Percentiles rank a stretch among this genome's conserved stretches.
Evolutionary conservation across 139 green algal species (phyloP).

Genomic region (Picochlorum sp.): DNA sequence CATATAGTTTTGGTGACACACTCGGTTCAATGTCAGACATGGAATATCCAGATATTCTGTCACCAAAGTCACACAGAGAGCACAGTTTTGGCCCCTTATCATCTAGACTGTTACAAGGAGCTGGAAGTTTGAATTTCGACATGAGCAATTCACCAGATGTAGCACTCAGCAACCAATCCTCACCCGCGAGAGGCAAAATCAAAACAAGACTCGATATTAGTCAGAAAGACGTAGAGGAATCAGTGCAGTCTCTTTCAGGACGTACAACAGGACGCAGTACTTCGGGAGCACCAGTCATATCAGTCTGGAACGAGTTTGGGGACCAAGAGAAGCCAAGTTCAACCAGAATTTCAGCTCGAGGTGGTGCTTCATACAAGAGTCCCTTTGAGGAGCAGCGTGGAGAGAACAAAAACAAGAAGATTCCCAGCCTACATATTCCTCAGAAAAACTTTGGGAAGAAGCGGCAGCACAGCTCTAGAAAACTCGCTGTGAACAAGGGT

Average conservation of each 20-base stretch:
- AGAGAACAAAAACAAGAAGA: not conserved
- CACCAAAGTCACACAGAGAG: not conserved
- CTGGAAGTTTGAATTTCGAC: not conserved
- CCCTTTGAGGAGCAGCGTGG: not conserved
- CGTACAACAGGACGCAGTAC: too few relatives aligned
- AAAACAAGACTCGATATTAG: too few relatives aligned
- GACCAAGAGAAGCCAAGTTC: slow-evolving; percentile 1
- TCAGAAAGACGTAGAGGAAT: too few relatives aligned
- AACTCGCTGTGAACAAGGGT: not conserved
- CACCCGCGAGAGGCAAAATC: not conserved
- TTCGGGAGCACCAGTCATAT: too few relatives aligned
- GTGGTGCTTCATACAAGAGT: not conserved
- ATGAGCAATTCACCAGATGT: not conserved
- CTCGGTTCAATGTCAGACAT: slow-evolving; percentile 15
- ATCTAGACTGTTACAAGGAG: not conserved
- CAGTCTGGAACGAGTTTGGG: not conserved
- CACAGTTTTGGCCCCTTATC: slow-evolving; percentile 1
- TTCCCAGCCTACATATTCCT: not conserved
- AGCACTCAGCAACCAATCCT: slow-evolving; percentile 2
- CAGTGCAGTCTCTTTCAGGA: too few relatives aligned
- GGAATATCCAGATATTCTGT: slow-evolving; percentile 25
- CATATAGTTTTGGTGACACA: slow-evolving; percentile 19
- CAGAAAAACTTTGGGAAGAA: slow-evolving; percentile 8
- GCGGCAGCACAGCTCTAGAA: slow-evolving; percentile 12
- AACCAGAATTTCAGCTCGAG: not conserved